Conservation (phyloP, 2,329 filamentous ascomycete species). For the Alternaria gansuensis region DNA sequence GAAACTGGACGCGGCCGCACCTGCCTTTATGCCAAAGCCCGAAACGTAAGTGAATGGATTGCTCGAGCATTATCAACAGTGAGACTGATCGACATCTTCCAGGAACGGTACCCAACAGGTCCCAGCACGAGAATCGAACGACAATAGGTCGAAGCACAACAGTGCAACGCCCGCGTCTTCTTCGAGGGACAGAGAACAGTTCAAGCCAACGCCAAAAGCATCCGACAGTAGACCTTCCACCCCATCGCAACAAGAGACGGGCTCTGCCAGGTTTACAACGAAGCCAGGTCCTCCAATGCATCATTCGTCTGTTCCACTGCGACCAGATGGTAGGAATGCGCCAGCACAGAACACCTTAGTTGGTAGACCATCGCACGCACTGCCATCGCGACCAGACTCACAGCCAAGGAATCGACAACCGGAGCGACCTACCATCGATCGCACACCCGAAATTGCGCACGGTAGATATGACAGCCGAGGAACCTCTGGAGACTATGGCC, state of each 20-base stretch:
- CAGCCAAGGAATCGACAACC: conserved; percentile 56
- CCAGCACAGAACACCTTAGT: conserved; percentile 36
- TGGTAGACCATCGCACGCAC: conserved; percentile 50
- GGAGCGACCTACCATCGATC: conserved; percentile 46
- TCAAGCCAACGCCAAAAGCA: conserved; percentile 21
- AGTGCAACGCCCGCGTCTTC: conserved; percentile 24
- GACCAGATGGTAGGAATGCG: conserved; percentile 47
- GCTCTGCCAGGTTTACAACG: conserved; percentile 11
- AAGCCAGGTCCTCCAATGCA: conserved; percentile 31
- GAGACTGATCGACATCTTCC: conserved; percentile 26
- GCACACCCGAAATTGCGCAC: conserved; percentile 37
- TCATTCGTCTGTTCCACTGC: conserved; percentile 35
- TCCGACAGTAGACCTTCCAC: conserved; percentile 23
- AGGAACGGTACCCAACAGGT: conserved; percentile 38
- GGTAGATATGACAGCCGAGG: conserved; percentile 48
- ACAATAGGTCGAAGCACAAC: conserved; percentile 24
- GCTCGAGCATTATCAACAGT: conserved; percentile 4
- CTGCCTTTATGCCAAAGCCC: conserved; percentile 68
- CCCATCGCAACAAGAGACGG: conserved; percentile 29
- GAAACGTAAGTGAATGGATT: conserved; percentile 39
- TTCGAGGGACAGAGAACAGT: conserved; percentile 34
- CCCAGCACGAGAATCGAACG: conserved; percentile 26
- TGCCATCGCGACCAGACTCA: conserved; percentile 68
- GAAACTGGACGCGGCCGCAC: conserved; percentile 64
- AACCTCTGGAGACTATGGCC: conserved; percentile 54